Percentiles rank a stretch among this genome's conserved stretches.
Evolutionary conservation across 352 stramenopile species (phyloP).

Genomic region (Poterioochromonas sp.): DNA sequence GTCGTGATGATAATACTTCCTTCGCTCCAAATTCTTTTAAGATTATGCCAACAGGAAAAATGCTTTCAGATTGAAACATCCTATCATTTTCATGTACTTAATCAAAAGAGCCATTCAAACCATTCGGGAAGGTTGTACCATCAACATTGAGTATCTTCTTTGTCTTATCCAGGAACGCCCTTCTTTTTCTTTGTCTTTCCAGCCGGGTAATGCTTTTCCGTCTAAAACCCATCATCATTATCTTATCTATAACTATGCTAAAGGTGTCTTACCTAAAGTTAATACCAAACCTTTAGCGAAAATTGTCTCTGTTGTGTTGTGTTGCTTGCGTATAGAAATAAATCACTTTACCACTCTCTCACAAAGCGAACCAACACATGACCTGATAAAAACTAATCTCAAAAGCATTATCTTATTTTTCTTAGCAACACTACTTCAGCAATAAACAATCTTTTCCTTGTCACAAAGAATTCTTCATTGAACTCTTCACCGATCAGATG

Average conservation of each 20-base stretch:
- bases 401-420: too few relatives aligned
- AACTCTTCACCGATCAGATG: too few relatives aligned
- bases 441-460: too few relatives aligned
- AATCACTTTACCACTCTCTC: constrained; percentile 67
- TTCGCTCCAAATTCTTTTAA: constrained; percentile 39
- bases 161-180: constrained; percentile 84
- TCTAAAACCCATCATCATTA: too few relatives aligned
- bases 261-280: constrained; percentile 88
- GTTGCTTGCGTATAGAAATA: constrained; percentile 85
- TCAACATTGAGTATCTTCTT: constrained; percentile 57
- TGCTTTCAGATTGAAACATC: constrained; percentile 38
- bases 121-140: too few relatives aligned
- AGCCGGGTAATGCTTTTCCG: constrained; percentile 79
- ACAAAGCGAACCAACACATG: constrained; percentile 74
- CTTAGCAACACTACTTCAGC: too few relatives aligned
- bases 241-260: too few relatives aligned
- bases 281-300: constrained; percentile 82
- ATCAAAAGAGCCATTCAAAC: constrained; percentile 28
- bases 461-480: too few relatives aligned
- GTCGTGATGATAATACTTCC: too few relatives aligned
- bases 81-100: constrained; percentile 2
- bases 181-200: constrained; percentile 84
- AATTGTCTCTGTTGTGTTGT: constrained; percentile 84
- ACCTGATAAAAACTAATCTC: too few relatives aligned
- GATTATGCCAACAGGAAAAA: constrained; percentile 44